phyloP scores from a whole-genome alignment of 768 basidiomycete species.

The Mycena sanguinolenta region DNA sequence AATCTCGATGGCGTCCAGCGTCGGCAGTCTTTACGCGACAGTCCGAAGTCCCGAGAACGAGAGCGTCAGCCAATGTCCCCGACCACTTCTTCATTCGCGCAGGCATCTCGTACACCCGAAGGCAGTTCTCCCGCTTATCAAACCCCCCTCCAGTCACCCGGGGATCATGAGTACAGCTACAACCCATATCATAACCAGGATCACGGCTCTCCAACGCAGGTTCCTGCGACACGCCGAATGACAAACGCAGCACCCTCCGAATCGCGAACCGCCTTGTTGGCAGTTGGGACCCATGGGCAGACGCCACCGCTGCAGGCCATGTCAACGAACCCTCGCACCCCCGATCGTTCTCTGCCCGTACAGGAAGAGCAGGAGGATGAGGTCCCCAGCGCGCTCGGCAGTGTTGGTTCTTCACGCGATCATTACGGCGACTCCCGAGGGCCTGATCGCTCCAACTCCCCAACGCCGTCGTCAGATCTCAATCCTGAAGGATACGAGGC shows the following conservation, averaged over 20 bases:
- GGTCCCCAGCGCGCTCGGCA: constrained; percentile 51
- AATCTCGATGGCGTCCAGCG: constrained; percentile 54
- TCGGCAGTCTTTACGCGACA: constrained; percentile 59
- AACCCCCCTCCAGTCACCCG: constrained; percentile 29
- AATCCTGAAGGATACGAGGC: constrained; percentile 62
- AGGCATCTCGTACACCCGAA: constrained; percentile 67
- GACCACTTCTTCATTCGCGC: constrained; percentile 48
- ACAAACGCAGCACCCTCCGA: constrained; percentile 39
- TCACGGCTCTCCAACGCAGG: constrained; percentile 42
- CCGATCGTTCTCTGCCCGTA: constrained; percentile 81
- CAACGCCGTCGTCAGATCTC: constrained; percentile 68
- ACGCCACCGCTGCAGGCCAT: constrained; percentile 69
- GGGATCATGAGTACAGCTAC: constrained; percentile 28
- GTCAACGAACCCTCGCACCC: constrained; percentile 62
- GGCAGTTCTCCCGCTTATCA: constrained; percentile 41
- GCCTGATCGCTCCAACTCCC: constrained; percentile 55
- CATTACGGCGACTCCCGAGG: constrained; percentile 48
- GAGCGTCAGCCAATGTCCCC: constrained; percentile 42
- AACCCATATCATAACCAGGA: constrained; percentile 43
- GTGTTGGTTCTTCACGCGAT: constrained; percentile 42
- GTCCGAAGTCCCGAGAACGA: constrained; percentile 38
- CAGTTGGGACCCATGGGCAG: constrained; percentile 47
- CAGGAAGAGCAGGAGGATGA: constrained; percentile 86
- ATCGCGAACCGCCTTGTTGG: constrained; percentile 28
- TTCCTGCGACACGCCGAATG: constrained; percentile 61